These are phyloP conservation scores for Scheffersomyces amazonensis DNA, from an alignment of 805 yeast genomes.

Conservation along the genomic window DNA sequence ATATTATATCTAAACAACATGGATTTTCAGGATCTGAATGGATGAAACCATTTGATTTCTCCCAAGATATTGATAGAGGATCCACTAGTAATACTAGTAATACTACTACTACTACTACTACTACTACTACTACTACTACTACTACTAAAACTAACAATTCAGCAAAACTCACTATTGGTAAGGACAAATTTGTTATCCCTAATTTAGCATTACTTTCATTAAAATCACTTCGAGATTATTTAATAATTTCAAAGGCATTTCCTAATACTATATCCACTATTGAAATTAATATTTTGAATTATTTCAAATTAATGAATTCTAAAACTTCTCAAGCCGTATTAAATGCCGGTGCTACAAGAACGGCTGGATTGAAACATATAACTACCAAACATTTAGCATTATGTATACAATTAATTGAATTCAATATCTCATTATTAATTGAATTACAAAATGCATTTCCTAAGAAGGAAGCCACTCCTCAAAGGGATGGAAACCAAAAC, in stretches of 20 bases:
- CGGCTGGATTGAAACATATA: constrained; percentile 72
- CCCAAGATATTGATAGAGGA: constrained; percentile 5
- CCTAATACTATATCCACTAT: constrained; percentile 41
- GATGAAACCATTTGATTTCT: constrained; percentile 23
- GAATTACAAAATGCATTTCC: constrained; percentile 19
- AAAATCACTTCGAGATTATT: constrained; percentile 44
- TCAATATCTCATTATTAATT: constrained; percentile 34
- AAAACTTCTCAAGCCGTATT: constrained; percentile 59
- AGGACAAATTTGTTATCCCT: constrained; percentile 29
- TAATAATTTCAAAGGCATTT: constrained; percentile 55
- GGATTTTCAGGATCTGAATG: constrained; percentile 27
- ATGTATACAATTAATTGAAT: constrained; percentile 62
- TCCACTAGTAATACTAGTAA: not conserved
- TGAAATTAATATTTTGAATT: constrained; percentile 44
- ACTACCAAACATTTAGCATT: constrained; percentile 70
- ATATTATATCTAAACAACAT: constrained; percentile 14
- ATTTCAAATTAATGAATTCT: constrained; percentile 46
- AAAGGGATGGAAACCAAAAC: constrained; percentile 10
- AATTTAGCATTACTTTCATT: constrained; percentile 19
- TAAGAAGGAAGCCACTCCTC: constrained; percentile 1
- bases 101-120: too few relatives aligned
- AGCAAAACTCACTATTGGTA: constrained; percentile 10
- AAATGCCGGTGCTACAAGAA: constrained; percentile 72
- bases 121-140: constrained; percentile 1
- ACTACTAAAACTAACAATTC: not conserved